Evolutionary conservation across 768 basidiomycete genomes (phyloP), one percentile per base, ranked within the genome.

Genomic region (Sporobolomyces roseus): DNA sequence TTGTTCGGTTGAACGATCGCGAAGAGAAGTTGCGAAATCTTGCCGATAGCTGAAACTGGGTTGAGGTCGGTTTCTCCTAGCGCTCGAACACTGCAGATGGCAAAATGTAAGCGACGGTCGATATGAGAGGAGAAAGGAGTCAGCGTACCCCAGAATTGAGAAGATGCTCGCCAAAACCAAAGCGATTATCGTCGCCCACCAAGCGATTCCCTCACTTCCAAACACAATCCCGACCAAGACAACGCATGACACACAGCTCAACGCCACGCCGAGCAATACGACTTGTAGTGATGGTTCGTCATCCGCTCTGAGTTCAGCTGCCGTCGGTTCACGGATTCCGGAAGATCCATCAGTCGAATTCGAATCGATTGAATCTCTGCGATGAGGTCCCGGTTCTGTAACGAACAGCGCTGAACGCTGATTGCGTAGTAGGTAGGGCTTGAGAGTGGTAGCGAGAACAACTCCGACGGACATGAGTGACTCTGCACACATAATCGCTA

Each of bases 401-500:
- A 93, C 89, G 12, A 92, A 93, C 27, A 98, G 83, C 2, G 91
- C 88, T 45, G 51, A 27, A 17, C 23, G 27, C 33, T 63, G 7
- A 32, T 55, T 33, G 23, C 52, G 46, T 7, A 17, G 33, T 13
- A 65, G 36, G 35, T 50, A 59, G 0, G 68, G 68, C 25, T 58
- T 59, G 64, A 61, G 60, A n/a, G 43, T 69, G 23, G 55, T 77
- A 14, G 82, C 77, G 48, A 84, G 79, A 66, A 92, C 86, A 25
- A 93, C 91, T 23, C 91, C 73, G 32, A 98, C 85, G 14, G 91
- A 91, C 43, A 97, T 83, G 66, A 97, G 78, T 60, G 88, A 88
- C 79, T 98, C 94, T 41, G 91, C 85, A 78, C 88, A 91, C 94
- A 98, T 97, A 75, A 94, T 89, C 6, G 93, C 93, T 41, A 98